Base-by-base conservation (phyloP, 1,284 basidiomycete genomes). In the Puccinia hordei region DNA sequence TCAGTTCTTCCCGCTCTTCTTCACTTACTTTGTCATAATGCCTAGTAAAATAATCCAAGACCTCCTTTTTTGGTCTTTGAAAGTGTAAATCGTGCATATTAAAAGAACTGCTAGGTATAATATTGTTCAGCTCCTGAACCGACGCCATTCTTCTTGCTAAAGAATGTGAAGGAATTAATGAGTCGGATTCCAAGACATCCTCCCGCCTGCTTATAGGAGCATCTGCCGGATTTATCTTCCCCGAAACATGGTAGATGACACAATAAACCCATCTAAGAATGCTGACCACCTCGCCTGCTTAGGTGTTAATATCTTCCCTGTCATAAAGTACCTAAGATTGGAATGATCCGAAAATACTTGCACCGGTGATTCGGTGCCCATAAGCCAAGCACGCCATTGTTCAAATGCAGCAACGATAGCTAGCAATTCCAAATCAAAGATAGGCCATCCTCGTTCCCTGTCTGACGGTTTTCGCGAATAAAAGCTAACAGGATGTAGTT, bases 391-490 rank as follows among this genome's bases (percentile, higher is more conserved):
- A 5, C 35, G 2, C 63, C 30, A 33, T 12, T 30, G 6, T 19
- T 30, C 33, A 33, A 8, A 65, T 10, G 30, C 63, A 5, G 24
- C 19, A 5, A 65, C 63, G 10, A 65, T 38, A n/a, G n/a, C 63
- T 19, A 65, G 27, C 63, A 65, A 33, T 30, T 65, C 63, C 63
- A 65, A 65, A 30, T 65, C 63, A 30, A 27, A 38, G 17, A 30
- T 33, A 4, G 3, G 6, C 63, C 63, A 65, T 8, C 61, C 1
- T 38, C 78, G 33, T 30, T 81, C 80, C 5, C 51, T 49, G 51
- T 78, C 49, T n/a, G 81, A 22, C 22, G 74, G 46, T 44, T 81
- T 81, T n/a, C 65, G 38, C 12, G 80, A 81, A 38, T 15, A 49
- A 19, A 6, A 57, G 17, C 19, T n/a, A 19, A 57, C 53, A 4